Percentiles rank a stretch among this genome's conserved stretches.
phyloP scores from a whole-genome alignment of 2,329 filamentous ascomycete species.

The Pseudogymnoascus sp. region DNA sequence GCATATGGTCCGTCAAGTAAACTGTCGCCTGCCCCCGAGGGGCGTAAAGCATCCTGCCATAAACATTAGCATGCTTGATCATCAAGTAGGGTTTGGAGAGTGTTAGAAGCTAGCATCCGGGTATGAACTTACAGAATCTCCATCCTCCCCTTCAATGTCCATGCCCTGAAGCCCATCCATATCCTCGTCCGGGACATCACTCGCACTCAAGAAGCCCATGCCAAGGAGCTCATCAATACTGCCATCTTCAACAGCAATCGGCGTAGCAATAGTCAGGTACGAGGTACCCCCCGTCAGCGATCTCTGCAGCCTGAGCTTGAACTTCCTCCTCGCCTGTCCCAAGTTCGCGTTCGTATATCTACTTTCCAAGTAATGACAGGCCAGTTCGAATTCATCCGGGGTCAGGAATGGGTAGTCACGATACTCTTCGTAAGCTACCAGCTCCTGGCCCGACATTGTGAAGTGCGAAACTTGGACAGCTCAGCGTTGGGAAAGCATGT shows the following conservation, averaged over 20 bases:
- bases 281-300: slow-evolving; percentile 21
- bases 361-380: slow-evolving; percentile 53
- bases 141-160: slow-evolving; percentile 21
- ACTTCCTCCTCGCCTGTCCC: slow-evolving; percentile 43
- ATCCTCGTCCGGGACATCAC: slow-evolving; percentile 9
- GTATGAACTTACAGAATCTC: slow-evolving; percentile 20
- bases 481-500: not conserved
- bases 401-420: slow-evolving; percentile 51
- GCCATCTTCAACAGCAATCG: slow-evolving; percentile 21
- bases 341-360: slow-evolving; percentile 50
- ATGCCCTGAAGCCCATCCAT: slow-evolving; percentile 15
- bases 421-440: slow-evolving; percentile 21
- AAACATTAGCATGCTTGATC: not conserved
- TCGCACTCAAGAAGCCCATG: slow-evolving; percentile 18
- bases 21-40: not conserved
- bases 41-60: not conserved
- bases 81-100: slow-evolving; percentile 20
- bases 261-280: slow-evolving; percentile 25
- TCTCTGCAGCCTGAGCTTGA: slow-evolving; percentile 43
- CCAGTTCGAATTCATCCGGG: slow-evolving; percentile 53
- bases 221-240: slow-evolving; percentile 21
- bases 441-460: slow-evolving; percentile 4
- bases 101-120: not conserved
- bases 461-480: not conserved
- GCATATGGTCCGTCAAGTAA: slow-evolving; percentile 27